Percentiles rank a stretch among this genome's conserved stretches.
Evolutionary conservation across 805 yeast genomes (phyloP).

Genomic region (Metschnikowia chrysomelidarum): DNA sequence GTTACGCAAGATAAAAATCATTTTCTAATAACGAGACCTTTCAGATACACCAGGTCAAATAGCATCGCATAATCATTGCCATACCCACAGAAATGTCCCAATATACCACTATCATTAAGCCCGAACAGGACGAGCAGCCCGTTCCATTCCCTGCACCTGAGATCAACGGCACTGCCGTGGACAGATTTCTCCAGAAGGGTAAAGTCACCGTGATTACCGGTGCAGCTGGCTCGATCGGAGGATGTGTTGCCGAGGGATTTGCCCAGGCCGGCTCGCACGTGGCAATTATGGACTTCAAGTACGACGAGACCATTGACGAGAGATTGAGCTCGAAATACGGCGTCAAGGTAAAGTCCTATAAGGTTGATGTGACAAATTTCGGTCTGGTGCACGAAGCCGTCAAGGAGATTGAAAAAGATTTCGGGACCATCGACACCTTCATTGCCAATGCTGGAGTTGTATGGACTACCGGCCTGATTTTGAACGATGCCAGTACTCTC

Average conservation of each 20-base stretch:
- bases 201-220: slow-evolving; percentile 32
- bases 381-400: slow-evolving; percentile 50
- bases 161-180: slow-evolving; percentile 16
- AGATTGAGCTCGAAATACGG: slow-evolving; percentile 46
- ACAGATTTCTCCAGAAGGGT: slow-evolving; percentile 19
- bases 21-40: too few relatives aligned
- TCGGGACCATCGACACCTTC: slow-evolving; percentile 77
- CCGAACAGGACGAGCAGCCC: slow-evolving; percentile 16
- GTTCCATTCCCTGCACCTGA: slow-evolving; percentile 19
- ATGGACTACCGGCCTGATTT: slow-evolving; percentile 44
- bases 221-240: slow-evolving; percentile 32
- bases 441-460: slow-evolving; percentile 85
- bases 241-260: slow-evolving; percentile 31
- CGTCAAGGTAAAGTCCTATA: slow-evolving; percentile 61
- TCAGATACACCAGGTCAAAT: too few relatives aligned
- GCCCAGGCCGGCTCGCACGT: slow-evolving; percentile 63
- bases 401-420: slow-evolving; percentile 55
- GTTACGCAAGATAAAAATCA: too few relatives aligned
- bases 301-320: slow-evolving; percentile 27
- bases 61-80: too few relatives aligned
- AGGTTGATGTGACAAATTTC: slow-evolving; percentile 53
- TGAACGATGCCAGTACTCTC: slow-evolving; percentile 45
- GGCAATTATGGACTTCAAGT: slow-evolving; percentile 41
- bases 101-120: slow-evolving; percentile 20
- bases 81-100: slow-evolving; percentile 10